These are phyloP conservation scores for Pythium phragmitis DNA, from an alignment of 352 stramenopile genomes.

Conservation along the genomic window DNA sequence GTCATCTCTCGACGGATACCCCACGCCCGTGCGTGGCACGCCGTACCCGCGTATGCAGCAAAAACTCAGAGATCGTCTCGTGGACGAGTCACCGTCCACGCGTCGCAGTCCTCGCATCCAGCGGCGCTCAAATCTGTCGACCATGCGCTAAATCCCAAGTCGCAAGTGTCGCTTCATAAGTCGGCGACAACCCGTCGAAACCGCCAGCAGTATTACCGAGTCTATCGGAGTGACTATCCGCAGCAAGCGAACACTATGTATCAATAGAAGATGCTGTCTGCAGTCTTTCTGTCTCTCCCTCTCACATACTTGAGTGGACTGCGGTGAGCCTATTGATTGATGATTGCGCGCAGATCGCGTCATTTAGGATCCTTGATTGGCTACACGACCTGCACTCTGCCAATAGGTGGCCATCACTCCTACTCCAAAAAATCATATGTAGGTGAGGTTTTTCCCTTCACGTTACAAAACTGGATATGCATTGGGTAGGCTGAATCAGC, in stretches of 20 bases:
- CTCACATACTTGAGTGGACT: neutral
- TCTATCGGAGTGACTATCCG: neutral
- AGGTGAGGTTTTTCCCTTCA: neutral
- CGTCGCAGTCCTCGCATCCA: conserved; percentile 24
- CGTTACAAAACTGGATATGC: too few species aligned
- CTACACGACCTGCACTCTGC: conserved; percentile 16
- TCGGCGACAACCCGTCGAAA: neutral
- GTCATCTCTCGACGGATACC: neutral
- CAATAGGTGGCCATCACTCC: conserved; percentile 18
- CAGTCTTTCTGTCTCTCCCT: neutral
- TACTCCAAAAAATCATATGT: neutral
- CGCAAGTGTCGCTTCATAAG: neutral
- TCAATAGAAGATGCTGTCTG: conserved; percentile 4
- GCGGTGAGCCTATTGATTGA: neutral
- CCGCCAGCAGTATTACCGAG: neutral
- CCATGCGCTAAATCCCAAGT: conserved; percentile 20
- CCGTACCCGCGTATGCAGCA: conserved; percentile 1
- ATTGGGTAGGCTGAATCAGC: too few species aligned
- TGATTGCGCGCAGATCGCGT: conserved; percentile 10
- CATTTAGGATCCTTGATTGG: neutral
- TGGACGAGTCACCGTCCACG: conserved; percentile 14
- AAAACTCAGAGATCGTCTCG: neutral
- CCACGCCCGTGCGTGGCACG: neutral
- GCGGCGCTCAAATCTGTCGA: conserved; percentile 17
- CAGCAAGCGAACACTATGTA: neutral